Percentiles rank a stretch among this genome's conserved stretches.
Evolutionary conservation across 164 flowering plant genomes (phyloP).

Genomic region (Nymphaea thermarum): DNA sequence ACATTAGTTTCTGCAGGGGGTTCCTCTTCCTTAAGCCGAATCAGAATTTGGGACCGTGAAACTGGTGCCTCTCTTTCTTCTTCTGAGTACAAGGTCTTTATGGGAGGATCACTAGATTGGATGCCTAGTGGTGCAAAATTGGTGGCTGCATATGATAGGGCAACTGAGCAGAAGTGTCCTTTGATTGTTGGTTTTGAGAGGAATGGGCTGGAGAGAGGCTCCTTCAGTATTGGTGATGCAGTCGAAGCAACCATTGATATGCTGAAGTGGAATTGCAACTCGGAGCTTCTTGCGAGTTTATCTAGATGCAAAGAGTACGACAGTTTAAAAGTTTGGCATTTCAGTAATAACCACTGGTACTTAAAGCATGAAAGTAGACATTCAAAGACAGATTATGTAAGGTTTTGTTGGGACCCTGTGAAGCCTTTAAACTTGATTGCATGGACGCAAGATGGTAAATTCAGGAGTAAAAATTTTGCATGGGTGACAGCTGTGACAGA

Average conservation of each 20-base stretch:
- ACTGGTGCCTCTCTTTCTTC: slow-evolving; percentile 62
- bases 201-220: slow-evolving; percentile 85
- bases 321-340: slow-evolving; percentile 67
- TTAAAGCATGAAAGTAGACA: slow-evolving; percentile 77
- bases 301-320: slow-evolving; percentile 54
- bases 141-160: slow-evolving; percentile 57
- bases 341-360: slow-evolving; percentile 94
- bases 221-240: slow-evolving; percentile 46
- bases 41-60: slow-evolving; percentile 90
- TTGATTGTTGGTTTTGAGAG: slow-evolving; percentile 70
- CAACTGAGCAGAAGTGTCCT: slow-evolving; percentile 41
- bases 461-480: slow-evolving; percentile 43
- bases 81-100: slow-evolving; percentile 57
- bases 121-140: slow-evolving; percentile 94
- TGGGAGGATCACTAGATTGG: slow-evolving; percentile 72
- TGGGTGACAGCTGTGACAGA: slow-evolving; percentile 80
- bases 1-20: slow-evolving; percentile 30
- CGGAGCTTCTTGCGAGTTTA: slow-evolving; percentile 82
- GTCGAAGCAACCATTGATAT: slow-evolving; percentile 36
- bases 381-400: slow-evolving; percentile 40
- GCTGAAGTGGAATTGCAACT: slow-evolving; percentile 79
- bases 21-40: slow-evolving; percentile 27
- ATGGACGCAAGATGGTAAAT: slow-evolving; percentile 66
- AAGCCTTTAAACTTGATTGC: slow-evolving; percentile 59
- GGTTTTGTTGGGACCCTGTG: slow-evolving; percentile 73